Evolutionary conservation across 2,329 filamentous ascomycete species (phyloP).

Genomic region (Xylaria sp.): DNA sequence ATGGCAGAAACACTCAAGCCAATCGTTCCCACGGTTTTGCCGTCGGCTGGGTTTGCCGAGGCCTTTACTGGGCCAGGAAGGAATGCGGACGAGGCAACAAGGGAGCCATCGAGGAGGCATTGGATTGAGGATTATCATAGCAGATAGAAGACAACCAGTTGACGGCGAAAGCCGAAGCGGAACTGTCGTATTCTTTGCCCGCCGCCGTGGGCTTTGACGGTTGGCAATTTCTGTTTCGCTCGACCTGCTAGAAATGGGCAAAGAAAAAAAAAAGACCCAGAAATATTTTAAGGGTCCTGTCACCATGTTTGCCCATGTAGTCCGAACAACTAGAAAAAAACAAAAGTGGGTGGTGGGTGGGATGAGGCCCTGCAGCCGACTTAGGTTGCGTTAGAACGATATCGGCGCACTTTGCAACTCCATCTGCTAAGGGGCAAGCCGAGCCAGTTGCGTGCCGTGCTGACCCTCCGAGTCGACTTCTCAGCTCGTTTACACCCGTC

Average conservation of each 20-base stretch:
- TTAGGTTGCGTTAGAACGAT: neutral
- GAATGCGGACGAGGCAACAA: neutral
- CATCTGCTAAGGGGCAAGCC: conserved; percentile 17
- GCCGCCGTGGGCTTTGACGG: conserved; percentile 18
- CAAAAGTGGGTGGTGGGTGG: too few relatives aligned
- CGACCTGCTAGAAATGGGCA: conserved; percentile 11
- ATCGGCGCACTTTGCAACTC: conserved; percentile 10
- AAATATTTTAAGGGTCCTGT: conserved; percentile 20
- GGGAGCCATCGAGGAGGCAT: neutral
- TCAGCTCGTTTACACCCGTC: conserved; percentile 9
- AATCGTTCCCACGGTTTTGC: neutral
- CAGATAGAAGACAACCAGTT: too few relatives aligned
- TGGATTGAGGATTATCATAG: neutral
- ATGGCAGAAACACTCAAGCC: neutral
- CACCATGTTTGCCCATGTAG: conserved; percentile 9
- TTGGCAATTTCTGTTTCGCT: conserved; percentile 23
- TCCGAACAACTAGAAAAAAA: too few relatives aligned
- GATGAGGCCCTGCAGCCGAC: conserved; percentile 17
- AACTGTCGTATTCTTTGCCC: conserved; percentile 18
- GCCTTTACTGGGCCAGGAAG: neutral
- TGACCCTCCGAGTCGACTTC: conserved; percentile 19
- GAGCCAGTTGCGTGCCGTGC: conserved; percentile 14
- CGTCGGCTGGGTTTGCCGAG: neutral
- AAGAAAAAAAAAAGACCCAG: conserved; percentile 6
- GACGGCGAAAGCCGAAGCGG: conserved; percentile 4